Evolutionary conservation across 1,284 basidiomycete species (phyloP), one percentile per base, ranked within the genome.

Genomic region (Ceratobasidium sp.): DNA sequence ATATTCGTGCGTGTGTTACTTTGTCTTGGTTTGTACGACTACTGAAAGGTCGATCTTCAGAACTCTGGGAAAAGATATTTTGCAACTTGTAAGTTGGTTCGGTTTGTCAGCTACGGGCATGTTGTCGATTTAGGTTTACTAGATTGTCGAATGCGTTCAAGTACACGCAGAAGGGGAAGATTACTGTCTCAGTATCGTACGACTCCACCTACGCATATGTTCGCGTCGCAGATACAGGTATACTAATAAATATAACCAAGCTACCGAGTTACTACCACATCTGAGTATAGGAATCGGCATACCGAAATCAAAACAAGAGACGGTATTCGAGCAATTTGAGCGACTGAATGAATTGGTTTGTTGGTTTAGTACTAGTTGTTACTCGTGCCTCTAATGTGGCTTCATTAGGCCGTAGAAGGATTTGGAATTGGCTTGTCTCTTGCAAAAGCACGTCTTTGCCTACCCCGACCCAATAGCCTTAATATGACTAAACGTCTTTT

Each of bases 391-490:
- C n/a, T n/a, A n/a, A n/a, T n/a, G n/a, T n/a, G n/a, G n/a, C n/a
- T n/a, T n/a, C n/a, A n/a, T n/a, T 80, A 57, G 54, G 13, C 28
- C 11, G 26, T 30, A 50, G 80, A 80, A 74, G 80, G 80, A 8
- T 80, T 79, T 11, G 80, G 80, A 11, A 80, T 80, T 61, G 80
- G 80, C 8, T 73, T 80, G 11, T 77, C 80, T 21, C 73, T 80
- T 4, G 80, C 79, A 9, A 77, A 72, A 23, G 74, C 35, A 14
- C 30, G 54, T 52, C 5, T 32, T 57, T 32, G 8, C 28, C 6
- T 57, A 26, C n/a, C n/a, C n/a, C n/a, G n/a, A n/a, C n/a, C n/a
- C n/a, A 23, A 58, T 30, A 61, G 13, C 11, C 11, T 14, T 30
- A 18, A 11, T 9, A 8, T 49, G 32, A 21, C 49, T 52, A 11